Base-by-base conservation (phyloP, 805 yeast species). In the Yarrowia phangngaensis region DNA sequence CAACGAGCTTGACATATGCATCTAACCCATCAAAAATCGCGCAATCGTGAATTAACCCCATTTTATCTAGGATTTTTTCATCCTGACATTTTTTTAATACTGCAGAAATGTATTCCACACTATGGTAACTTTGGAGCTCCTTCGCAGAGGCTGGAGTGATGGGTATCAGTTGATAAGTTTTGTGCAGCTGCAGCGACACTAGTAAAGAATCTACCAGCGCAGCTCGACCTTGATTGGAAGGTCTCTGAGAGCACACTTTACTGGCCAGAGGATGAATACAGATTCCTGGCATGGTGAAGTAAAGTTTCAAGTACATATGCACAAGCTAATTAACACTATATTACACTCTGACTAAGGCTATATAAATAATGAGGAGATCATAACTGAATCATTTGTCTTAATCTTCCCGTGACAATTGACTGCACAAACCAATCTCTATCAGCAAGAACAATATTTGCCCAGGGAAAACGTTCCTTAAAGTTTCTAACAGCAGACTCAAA, bases 41-140 rank as follows among this genome's bases (percentile, higher is more conserved):
- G 59, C 89, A 83, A 59, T 83, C 92, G 52, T 74, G 75, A 12
- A 62, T 61, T 4, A 83, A 61, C 0, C 85, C 85, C 35, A 30
- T 30, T 12, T 30, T 29, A n/a, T 41, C 48, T 28, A 41, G 13
- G 4, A 19, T 27, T 22, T 41, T 23, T 14, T 41, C 48, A 15
- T 20, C 22, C n/a, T 20, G 20, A 13, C 29, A 20, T 5, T 41
- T 28, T 11, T 29, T 41, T 22, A 41, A 20, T 8, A 41, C 29
- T 6, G 29, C 29, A 6, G 48, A 20, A 20, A 41, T 15, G 6
- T 41, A 41, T 22, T 41, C 48, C 29, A 20, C 3, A 6, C 35
- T 30, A 23, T 41, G 48, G 35, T 41, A 41, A n/a, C 15, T 41
- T 16, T 41, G 28, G 6, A 41, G 20, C 6, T 41, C 48, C 1